Conservation (phyloP, 768 basidiomycete genomes). For the Sistotremastrum niveocremeum region DNA sequence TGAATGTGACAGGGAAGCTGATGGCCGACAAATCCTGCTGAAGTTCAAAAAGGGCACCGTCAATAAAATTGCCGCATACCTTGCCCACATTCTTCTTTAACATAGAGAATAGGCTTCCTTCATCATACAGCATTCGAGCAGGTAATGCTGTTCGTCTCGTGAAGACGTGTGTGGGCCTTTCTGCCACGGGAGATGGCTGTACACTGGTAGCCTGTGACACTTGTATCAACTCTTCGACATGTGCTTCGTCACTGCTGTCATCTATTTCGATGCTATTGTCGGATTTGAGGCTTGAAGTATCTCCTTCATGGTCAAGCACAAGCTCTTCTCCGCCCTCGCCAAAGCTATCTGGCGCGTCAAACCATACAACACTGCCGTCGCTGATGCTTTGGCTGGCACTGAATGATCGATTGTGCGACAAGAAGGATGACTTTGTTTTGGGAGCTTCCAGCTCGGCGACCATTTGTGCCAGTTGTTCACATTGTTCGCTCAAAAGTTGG, state of each 20-base stretch:
- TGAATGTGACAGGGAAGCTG: constrained; percentile 79
- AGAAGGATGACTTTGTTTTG: constrained; percentile 18
- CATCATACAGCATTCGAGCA: constrained; percentile 48
- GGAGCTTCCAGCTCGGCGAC: constrained; percentile 41
- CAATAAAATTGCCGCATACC: constrained; percentile 24
- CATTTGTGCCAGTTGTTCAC: constrained; percentile 25
- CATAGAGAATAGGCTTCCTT: constrained; percentile 71
- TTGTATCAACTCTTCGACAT: no score
- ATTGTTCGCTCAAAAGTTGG: background rate
- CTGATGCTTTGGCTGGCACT: constrained; percentile 26
- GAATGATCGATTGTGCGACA: constrained; percentile 22
- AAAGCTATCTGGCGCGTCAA: constrained; percentile 49
- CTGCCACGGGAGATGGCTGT: constrained; percentile 3
- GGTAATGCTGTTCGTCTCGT: constrained; percentile 43
- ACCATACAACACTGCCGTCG: constrained; percentile 58
- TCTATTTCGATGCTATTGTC: constrained; percentile 35
- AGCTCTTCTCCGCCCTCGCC: constrained; percentile 58
- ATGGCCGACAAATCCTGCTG: constrained; percentile 68
- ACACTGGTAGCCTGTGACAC: background rate
- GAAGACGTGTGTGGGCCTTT: background rate
- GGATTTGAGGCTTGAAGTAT: constrained; percentile 26
- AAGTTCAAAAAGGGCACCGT: background rate
- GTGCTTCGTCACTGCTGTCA: constrained; percentile 32
- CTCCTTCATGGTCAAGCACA: constrained; percentile 34
- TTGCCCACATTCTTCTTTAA: constrained; percentile 85